Percentiles rank a stretch among this genome's conserved stretches.
phyloP scores from a whole-genome alignment of 768 basidiomycete species.

The Rhodocollybia butyracea region DNA sequence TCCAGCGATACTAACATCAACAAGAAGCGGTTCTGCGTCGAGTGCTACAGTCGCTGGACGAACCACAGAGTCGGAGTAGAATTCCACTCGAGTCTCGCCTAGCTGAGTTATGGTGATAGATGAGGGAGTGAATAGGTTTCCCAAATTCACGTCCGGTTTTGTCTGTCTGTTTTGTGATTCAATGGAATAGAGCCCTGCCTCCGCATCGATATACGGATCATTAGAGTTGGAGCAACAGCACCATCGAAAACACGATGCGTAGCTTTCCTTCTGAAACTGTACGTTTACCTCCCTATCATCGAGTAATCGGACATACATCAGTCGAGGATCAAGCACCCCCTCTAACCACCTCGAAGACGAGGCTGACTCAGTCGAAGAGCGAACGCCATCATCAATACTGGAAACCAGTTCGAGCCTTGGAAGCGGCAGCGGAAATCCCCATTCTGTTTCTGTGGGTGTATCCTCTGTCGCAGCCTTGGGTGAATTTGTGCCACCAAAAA shows the following conservation, averaged over 20 bases:
- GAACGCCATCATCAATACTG: background rate
- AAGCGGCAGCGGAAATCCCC: background rate
- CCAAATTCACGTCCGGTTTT: background rate
- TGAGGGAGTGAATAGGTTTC: background rate
- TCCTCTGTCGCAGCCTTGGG: background rate
- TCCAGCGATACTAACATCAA: background rate
- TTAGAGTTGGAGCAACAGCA: background rate
- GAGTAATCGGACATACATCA: background rate
- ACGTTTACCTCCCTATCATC: background rate
- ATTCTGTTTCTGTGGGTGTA: background rate
- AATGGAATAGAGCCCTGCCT: background rate
- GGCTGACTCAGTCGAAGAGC: background rate
- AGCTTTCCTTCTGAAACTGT: background rate
- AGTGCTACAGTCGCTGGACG: background rate
- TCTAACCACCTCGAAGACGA: background rate
- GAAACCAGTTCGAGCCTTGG: background rate
- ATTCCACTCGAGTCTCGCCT: background rate
- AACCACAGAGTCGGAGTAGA: background rate
- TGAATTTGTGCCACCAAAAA: background rate
- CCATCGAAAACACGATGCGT: background rate
- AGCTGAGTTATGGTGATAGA: background rate
- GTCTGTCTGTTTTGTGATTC: background rate
- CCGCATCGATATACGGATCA: background rate
- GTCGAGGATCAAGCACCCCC: background rate
- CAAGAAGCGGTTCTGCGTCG: background rate